phyloP scores from a whole-genome alignment of 352 stramenopile genomes.

The Phytophthora hibernalis region DNA sequence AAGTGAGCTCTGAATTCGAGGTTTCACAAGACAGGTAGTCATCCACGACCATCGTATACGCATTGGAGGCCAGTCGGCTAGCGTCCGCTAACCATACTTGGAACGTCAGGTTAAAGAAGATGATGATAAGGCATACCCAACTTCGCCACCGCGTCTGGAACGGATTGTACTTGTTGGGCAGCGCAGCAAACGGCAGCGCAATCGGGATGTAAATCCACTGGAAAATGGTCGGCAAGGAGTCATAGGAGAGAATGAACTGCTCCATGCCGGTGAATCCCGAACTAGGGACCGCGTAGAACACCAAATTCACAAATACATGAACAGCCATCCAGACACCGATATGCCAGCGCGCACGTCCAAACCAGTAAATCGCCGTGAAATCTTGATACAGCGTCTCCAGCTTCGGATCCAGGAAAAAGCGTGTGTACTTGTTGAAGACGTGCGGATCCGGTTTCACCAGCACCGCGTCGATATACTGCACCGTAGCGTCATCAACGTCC shows the following conservation, averaged over 20 bases:
- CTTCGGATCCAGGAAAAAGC: conserved; percentile 79
- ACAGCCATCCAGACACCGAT: conserved; percentile 76
- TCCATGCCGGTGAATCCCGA: conserved; percentile 73
- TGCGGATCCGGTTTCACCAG: conserved; percentile 74
- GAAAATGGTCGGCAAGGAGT: conserved; percentile 50
- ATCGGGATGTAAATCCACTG: conserved; percentile 80
- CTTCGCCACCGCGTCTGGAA: conserved; percentile 80
- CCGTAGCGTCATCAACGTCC: conserved; percentile 61
- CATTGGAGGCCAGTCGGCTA: conserved; percentile 56
- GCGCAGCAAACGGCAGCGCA: conserved; percentile 76
- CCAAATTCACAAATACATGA: conserved; percentile 70
- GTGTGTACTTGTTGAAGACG: conserved; percentile 83
- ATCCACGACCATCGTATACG: conserved; percentile 51
- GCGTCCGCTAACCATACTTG: conserved; percentile 78
- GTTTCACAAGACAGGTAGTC: conserved; percentile 46
- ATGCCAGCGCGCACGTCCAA: conserved; percentile 75
- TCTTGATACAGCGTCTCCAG: conserved; percentile 86
- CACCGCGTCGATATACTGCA: conserved; percentile 79
- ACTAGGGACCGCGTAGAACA: conserved; percentile 68
- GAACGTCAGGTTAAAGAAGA: conserved; percentile 80
- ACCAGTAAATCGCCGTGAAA: conserved; percentile 88
- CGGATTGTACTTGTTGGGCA: conserved; percentile 70
- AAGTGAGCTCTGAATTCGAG: conserved; percentile 29
- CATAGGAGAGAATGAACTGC: conserved; percentile 68
- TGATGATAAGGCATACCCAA: conserved; percentile 80